Base-by-base conservation (phyloP, 768 basidiomycete species). In the Tulasnella sp. region DNA sequence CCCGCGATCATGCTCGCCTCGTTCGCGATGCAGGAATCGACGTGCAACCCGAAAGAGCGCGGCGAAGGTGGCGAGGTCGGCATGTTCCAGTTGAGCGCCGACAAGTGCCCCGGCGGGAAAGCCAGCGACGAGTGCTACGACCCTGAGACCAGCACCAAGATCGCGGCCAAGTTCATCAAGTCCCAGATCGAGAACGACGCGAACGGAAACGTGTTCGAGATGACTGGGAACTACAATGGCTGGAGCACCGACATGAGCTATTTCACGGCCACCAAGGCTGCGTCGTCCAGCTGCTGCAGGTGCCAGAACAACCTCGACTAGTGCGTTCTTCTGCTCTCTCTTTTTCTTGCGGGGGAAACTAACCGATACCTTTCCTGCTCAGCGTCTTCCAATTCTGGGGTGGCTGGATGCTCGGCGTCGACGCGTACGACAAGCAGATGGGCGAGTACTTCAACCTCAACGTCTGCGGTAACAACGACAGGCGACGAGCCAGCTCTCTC, bases 291-390 rank as follows among this genome's bases (percentile, higher is more conserved):
- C 64, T 90, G 90, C 81, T 90, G 89, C 80, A 80, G 78, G 62
- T 89, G 89, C 79, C 92, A 93, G 82, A 89, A 92, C 78, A 94
- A 94, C 81, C 83, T 92, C 64, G 93, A 94, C 81, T 95, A 95
- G 90, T 90, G 77, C 76, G 89, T 83, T 69, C 37, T 35, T 14
- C 42, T 12, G 42, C 11, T 12, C 16, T n/a, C 19, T 37, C 37
- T 26, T 26, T 73, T 47, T 29, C 59, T 26, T 37, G 2, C 29
- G 62, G 3, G 29, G n/a, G 16, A 0, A 37, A 69, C 62, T 36
- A 63, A 68, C 62, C 29, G 34, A 40, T 36, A 32, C 65, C 42
- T 72, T n/a, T 29, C 26, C 62, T n/a, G 71, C 71, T 4, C 75
- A 91, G 90, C 79, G 77, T 92, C 22, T 83, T 86, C 74, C 88